Evolutionary conservation across 257 asterid species (phyloP).

Genomic region (Hygrophila difformis): DNA sequence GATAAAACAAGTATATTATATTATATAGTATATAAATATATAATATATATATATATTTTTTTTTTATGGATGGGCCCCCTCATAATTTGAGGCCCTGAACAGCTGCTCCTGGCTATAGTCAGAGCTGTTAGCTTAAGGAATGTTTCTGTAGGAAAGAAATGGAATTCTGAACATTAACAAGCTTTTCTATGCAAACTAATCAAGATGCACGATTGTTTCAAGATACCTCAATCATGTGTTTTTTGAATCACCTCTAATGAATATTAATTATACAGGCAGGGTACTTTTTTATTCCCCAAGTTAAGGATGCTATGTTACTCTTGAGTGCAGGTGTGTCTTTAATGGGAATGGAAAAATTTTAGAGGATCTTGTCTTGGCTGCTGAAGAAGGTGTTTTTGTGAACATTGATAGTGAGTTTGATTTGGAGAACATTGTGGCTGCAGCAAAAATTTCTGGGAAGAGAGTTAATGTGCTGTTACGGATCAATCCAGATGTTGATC

Average conservation of each 20-base stretch:
- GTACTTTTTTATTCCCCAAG: neutral
- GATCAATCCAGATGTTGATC: constrained; percentile 96
- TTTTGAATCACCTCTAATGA: neutral
- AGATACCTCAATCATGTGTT: constrained; percentile 9
- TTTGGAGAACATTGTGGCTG: constrained; percentile 75
- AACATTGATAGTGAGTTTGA: constrained; percentile 93
- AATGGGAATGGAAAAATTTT: constrained; percentile 88
- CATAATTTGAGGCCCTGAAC: too few relatives aligned
- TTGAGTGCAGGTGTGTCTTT: constrained; percentile 65
- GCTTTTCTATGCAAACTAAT: neutral
- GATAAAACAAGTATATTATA: too few relatives aligned
- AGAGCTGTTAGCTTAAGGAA: neutral
- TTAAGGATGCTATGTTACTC: neutral
- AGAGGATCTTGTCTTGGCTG: constrained; percentile 90
- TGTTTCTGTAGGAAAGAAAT: neutral
- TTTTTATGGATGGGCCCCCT: too few relatives aligned
- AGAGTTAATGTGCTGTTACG: constrained; percentile 75
- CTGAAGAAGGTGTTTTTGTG: constrained; percentile 78
- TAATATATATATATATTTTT: too few relatives aligned
- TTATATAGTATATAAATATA: too few relatives aligned
- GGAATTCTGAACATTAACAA: neutral
- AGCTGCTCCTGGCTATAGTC: too few relatives aligned
- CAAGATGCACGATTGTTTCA: neutral
- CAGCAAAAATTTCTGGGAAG: constrained; percentile 80
- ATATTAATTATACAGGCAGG: neutral